Evolutionary conservation across 2,329 filamentous ascomycete genomes (phyloP), one percentile per base, ranked within the genome.

Genomic region (Trichoderma sp.): DNA sequence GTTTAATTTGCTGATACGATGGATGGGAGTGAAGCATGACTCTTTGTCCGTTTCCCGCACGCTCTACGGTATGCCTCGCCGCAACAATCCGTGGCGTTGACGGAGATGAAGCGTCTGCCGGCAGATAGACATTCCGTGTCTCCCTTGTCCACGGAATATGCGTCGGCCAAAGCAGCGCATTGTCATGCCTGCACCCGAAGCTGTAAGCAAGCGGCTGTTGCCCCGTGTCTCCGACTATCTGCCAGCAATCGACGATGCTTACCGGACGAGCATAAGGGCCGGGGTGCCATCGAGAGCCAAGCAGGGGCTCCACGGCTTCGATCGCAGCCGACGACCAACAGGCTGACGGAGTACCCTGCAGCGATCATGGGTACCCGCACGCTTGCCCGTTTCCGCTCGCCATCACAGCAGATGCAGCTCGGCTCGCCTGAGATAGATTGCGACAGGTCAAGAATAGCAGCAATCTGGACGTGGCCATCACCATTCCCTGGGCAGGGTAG

Each of bases 331-430:
- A 64, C 43, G 35, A 16, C 61, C 35, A 56, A 43, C 35, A 57
- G 47, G 29, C 58, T 33, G 40, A 49, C 57, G 35, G 57, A 60
- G 35, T 49, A 57, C 62, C 62, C 53, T 65, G 62, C 62, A 65
- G 62, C 62, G 62, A 65, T 65, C 62, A 57, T 57, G 62, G 62
- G 57, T 61, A 14, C 14, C 40, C 40, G 31, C 58, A 33, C 58
- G 58, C n/a, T 61, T 57, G 62, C 29, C 35, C 24, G 16, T 56
- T 56, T 35, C 27, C 57, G 19, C 62, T 47, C 35, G 31, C 56
- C n/a, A 19, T 37, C 19, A 33, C 33, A 55, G 47, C 11, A 37
- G 61, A 55, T 19, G 49, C 49, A 55, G 24, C 49, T 64, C 61
- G 61, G 33, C 49, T 40, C 49, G 61, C 61, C 55, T 64, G 53